Evolutionary conservation across 371 early-diverging fungal genomes (phyloP), one percentile per base, ranked within the genome.

Genomic region (Syncephalastrum racemosum): DNA sequence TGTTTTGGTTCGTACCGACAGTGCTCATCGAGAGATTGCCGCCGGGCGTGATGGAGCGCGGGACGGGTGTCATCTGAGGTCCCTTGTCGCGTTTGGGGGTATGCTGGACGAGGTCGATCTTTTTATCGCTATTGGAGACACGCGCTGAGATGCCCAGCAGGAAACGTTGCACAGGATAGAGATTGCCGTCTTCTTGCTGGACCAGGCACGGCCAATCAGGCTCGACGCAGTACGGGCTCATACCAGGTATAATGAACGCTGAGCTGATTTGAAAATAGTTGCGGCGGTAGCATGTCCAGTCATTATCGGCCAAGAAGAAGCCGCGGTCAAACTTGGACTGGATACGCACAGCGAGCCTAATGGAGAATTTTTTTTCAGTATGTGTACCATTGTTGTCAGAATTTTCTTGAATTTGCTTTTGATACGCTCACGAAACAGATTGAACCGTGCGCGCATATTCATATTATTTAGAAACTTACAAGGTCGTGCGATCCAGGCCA

Each of bases 21-120:
- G 81, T 61, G 55, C 79, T 82, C 59, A 79, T 56, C 16, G 60
- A 65, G 16, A 84, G 57, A 44, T 84, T 81, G 6, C 87, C 86
- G 20, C 86, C 88, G 12, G 87, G 77, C 18, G 79, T 68, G 49
- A 87, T 78, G 0, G 84, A 71, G 52, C 77, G 82, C 16, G 85
- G 84, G 13, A 62, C 58, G 13, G 94, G 94, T 16, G 81, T 80
- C 5, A 77, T 82, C 64, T 94, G 93, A 6, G 95, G 94, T 0
- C 95, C 95, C 62, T 93, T 93, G 71, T 95, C 95, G 43, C 97
- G 87, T 70, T 96, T 96, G 15, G 95, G 87, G 5, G 97, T 95
- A 59, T 94, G 95, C 70, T 96, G 95, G 15, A 95, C 85, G 5
- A 96, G 73, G 31, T 92, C 92, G 25, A 96, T 87, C 15, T 71